A percentile compares a stretch with the other conserved stretches of the same genome.
Conservation (phyloP, 2,329 filamentous ascomycete species). For the Aspergillus melleus region DNA sequence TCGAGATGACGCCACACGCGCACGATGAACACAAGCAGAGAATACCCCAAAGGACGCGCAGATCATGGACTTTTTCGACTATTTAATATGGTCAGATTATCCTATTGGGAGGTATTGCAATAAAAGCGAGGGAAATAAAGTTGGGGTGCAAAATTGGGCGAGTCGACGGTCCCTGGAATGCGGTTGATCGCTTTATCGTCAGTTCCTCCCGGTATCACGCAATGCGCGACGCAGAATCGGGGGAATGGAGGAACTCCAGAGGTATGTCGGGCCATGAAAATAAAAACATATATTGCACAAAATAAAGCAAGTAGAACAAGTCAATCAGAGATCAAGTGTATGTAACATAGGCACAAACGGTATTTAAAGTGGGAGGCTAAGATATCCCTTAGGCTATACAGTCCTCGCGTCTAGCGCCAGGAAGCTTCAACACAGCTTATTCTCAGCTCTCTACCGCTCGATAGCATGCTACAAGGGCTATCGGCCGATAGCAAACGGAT, state of each 20-base stretch:
- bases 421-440: background rate
- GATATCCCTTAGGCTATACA: background rate
- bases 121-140: background rate
- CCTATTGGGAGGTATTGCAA: background rate
- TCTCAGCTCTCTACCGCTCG: background rate
- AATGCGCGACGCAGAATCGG: background rate
- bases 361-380: background rate
- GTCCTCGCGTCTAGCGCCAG: background rate
- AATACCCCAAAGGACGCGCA: background rate
- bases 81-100: background rate
- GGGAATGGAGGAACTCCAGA: background rate
- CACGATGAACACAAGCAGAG: background rate
- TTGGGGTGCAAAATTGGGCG: background rate
- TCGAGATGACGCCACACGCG: conserved; percentile 34
- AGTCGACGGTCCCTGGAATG: background rate
- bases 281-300: too few relatives aligned
- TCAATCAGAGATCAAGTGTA: too few relatives aligned
- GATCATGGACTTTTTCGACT: background rate
- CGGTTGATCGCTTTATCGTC: background rate
- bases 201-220: background rate
- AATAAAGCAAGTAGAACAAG: too few relatives aligned
- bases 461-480: background rate
- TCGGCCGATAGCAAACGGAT: background rate
- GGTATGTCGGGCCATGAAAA: background rate
- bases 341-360: too few relatives aligned